Evolutionary conservation across 495 filamentous ascomycete species (phyloP), one percentile per base, ranked within the genome.

Genomic region (Aspergillus nanangensis): DNA sequence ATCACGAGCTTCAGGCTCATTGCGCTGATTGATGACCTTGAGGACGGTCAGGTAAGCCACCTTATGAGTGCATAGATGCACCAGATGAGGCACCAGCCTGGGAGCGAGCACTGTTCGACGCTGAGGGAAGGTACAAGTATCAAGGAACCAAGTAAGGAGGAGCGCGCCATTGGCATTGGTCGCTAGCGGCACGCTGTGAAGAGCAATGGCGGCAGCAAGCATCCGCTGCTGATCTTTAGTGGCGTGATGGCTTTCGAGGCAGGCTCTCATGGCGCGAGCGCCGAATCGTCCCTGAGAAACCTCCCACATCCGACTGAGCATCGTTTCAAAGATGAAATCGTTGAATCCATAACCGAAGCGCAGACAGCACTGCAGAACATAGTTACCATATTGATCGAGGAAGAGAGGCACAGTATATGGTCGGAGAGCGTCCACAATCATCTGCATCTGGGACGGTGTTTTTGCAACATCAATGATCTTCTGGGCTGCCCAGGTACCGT

Each of bases 391-490:
- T 60, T 98, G 93, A 58, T 98, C 93, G 11, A 96, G 77, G 76
- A 98, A 97, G 17, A 96, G 71, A 3, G 90, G 86, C 19, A 96
- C 79, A 4, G 85, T 87, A 67, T 94, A 96, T 1, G 88, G 82
- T 8, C 86, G 82, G 22, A 98, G 74, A 50, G 84, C 77, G 48
- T 95, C 80, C 22, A 94, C 84, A 53, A 96, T 90, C 62, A 88
- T 75, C 25, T 76, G 67, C 82, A 90, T 92, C 70, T 97, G 90
- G 41, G 76, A 75, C 4, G 87, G 85, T 2, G 84, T 87, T 63
- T 90, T 85, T 51, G 88, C 87, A 15, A 95, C 89, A 64, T 98
- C 93, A 52, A 97, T 96, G 55, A 98, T 97, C 78, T 97, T 98
- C 67, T 98, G 93, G 0, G 91, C 93, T 45, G 93, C 93, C 93